Evolutionary conservation across 345 rosid genomes (phyloP).

Genomic region (Citrus australasica): DNA sequence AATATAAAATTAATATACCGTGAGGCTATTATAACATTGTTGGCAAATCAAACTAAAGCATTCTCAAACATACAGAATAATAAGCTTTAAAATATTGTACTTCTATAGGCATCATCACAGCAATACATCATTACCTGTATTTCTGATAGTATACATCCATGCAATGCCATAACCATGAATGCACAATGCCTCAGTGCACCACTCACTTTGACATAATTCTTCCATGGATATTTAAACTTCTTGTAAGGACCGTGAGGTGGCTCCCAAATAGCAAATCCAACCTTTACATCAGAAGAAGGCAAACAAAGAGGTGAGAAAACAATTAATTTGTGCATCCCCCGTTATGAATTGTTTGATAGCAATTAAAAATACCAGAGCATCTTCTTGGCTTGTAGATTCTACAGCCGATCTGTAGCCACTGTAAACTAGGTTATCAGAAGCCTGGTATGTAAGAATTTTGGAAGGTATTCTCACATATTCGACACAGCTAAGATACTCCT

Average conservation of each 20-base stretch:
- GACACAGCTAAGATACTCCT: constrained; percentile 64
- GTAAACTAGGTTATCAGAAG: constrained; percentile 84
- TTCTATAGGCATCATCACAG: background rate
- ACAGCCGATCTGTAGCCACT: constrained; percentile 87
- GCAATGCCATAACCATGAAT: constrained; percentile 90
- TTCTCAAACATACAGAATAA: background rate
- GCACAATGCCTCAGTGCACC: constrained; percentile 97
- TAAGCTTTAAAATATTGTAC: background rate
- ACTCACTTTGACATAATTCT: constrained; percentile 78
- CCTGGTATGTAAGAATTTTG: constrained; percentile 83
- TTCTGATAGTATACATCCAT: constrained; percentile 93
- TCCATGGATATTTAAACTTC: constrained; percentile 81
- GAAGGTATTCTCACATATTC: constrained; percentile 79
- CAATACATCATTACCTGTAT: constrained; percentile 60
- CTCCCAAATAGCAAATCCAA: constrained; percentile 95
- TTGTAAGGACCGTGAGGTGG: constrained; percentile 96
- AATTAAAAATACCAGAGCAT: constrained; percentile 60
- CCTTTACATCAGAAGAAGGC: constrained; percentile 32
- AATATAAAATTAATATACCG: background rate
- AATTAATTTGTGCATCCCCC: background rate
- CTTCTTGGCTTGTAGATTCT: constrained; percentile 89
- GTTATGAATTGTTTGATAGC: constrained; percentile 1
- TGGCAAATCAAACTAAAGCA: background rate
- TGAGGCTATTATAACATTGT: background rate
- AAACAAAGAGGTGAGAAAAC: background rate